phyloP scores from a whole-genome alignment of 257 asterid genomes.

The Solanum gandarillasii region DNA sequence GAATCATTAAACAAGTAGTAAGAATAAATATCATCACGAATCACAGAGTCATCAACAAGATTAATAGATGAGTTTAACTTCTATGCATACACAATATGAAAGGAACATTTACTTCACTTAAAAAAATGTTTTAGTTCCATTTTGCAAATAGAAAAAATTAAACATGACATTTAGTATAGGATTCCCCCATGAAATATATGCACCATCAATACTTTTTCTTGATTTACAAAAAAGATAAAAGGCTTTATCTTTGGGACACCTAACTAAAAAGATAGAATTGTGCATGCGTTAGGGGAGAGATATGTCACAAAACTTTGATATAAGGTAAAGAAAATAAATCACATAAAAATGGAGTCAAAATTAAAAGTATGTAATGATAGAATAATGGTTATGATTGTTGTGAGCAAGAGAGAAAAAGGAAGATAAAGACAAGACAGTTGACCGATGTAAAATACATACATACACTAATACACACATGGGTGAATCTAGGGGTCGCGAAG shows the following conservation, averaged over 20 bases:
- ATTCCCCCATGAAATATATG: not conserved
- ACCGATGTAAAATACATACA: not conserved
- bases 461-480: not conserved
- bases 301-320: not conserved
- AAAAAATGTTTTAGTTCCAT: not conserved
- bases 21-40: not conserved
- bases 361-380: not conserved
- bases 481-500: not conserved
- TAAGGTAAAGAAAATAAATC: not conserved
- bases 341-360: not conserved
- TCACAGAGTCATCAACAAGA: not conserved
- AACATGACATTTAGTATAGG: not conserved
- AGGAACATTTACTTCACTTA: not conserved
- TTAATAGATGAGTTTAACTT: not conserved
- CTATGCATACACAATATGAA: not conserved
- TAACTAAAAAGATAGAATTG: not conserved
- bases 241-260: not conserved
- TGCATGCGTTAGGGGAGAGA: not conserved
- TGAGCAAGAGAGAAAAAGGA: not conserved
- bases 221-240: not conserved
- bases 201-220: not conserved
- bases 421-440: constrained; percentile 7
- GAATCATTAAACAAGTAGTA: not conserved
- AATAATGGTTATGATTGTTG: not conserved
- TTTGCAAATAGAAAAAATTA: not conserved